Conservation (phyloP, 2,329 filamentous ascomycete species). For the Corynespora cassiicola region DNA sequence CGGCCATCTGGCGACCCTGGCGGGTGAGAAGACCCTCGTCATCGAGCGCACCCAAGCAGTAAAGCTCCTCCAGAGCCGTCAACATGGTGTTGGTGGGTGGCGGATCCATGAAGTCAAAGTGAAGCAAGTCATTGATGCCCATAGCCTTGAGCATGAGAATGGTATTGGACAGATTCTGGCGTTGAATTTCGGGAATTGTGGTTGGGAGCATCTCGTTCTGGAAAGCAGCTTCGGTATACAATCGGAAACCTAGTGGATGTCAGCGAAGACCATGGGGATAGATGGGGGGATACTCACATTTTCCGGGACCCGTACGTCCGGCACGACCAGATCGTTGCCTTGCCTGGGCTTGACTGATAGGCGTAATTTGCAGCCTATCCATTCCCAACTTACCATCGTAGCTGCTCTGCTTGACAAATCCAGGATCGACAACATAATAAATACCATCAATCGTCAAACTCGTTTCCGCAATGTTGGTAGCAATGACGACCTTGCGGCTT, state of each 20-base stretch:
- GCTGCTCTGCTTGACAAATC: constrained; percentile 96
- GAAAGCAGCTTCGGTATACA: constrained; percentile 95
- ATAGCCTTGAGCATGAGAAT: constrained; percentile 99
- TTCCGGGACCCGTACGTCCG: constrained; percentile 92
- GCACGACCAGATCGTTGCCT: constrained; percentile 93
- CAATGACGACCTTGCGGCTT: constrained; percentile 91
- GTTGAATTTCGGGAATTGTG: constrained; percentile 94
- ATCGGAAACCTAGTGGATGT: constrained; percentile 81
- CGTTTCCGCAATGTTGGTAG: constrained; percentile 97
- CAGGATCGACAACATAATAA: constrained; percentile 95
- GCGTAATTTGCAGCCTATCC: constrained; percentile 94
- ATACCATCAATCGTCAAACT: constrained; percentile 98
- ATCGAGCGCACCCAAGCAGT: constrained; percentile 88
- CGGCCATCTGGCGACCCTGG: constrained; percentile 94
- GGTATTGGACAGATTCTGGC: constrained; percentile 89
- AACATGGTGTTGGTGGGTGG: constrained; percentile 98
- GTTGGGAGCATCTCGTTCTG: constrained; percentile 97
- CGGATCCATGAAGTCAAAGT: constrained; percentile 99
- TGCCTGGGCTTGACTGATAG: constrained; percentile 95
- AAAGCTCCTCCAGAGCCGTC: constrained; percentile 92
- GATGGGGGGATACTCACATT: constrained; percentile 54
- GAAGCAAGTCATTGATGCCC: constrained; percentile 96
- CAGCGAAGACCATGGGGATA: too few species aligned
- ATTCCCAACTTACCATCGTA: constrained; percentile 98
- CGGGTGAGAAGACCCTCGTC: constrained; percentile 94